Evolutionary conservation across 2,329 filamentous ascomycete species (phyloP), one percentile per base, ranked within the genome.

Genomic region (Aspergillus unguis): DNA sequence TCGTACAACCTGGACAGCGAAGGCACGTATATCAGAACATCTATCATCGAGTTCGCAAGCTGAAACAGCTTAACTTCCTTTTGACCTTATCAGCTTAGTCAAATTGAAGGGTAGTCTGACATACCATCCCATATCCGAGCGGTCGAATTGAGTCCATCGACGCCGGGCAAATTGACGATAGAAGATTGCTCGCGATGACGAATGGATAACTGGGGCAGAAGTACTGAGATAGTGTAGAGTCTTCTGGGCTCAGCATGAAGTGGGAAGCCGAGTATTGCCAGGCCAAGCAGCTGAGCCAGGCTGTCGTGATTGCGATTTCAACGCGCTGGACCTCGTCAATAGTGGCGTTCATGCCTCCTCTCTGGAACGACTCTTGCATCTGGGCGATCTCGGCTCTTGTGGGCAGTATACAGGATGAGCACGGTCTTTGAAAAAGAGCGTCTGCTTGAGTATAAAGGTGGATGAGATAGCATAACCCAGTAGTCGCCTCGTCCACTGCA

Each of bases 191-290:
- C 32, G 44, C 50, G 28, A 52, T 33, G 3, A 28, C 9, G 8
- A 52, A 52, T 2, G 50, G 44, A 17, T 47, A 52, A 10, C 44
- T 52, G 7, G 50, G 50, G 7, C 37, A 6, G 23, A 52, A 44
- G 23, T 17, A 17, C 17, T 17, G 17, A 17, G 44, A 44, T 9
- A 32, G 31, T n/a, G 48, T 46, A n/a, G 44, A 47, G 10, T 31
- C 4, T 6, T 48, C 50, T 4, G 50, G 17, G 1, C 44, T 37
- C 25, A 52, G 44, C 50, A 52, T 48, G 28, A 43, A 52, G 33
- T 52, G 50, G 2, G 50, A 52, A n/a, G 50, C 50, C 8, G 50
- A 48, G 27, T 52, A 52, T 27, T 52, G 44, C 50, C 50, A 52
- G 9, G 48, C 37, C 38, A 52, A 26, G 4, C 44, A 52, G 17